Base-by-base conservation (phyloP, 2,329 filamentous ascomycete genomes). In the Leptographium flavum region DNA sequence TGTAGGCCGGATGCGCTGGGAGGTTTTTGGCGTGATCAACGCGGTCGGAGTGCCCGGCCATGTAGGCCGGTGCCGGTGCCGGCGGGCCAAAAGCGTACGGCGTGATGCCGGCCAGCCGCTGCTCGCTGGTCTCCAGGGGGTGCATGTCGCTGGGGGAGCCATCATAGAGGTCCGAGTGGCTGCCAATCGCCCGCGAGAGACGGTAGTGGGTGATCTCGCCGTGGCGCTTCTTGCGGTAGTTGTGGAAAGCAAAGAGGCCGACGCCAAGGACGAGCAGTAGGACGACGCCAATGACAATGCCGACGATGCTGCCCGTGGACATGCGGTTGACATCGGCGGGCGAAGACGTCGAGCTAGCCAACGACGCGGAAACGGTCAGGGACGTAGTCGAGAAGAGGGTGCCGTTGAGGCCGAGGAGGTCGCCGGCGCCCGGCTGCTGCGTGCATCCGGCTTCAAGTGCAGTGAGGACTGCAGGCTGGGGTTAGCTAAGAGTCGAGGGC, bases 1-100 rank as follows among this genome's bases (percentile, higher is more conserved):
- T 61, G 42, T 73, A 74, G 0, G 70, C 70, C 1, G 64, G 66
- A 47, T 74, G 71, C 0, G 67, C 59, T 0, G 70, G 70, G 36
- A 73, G 57, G 1, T 61, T 60, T 51, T 60, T 46, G n/a, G n/a
- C n/a, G n/a, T n/a, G n/a, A n/a, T n/a, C n/a, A n/a, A n/a, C n/a
- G n/a, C n/a, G n/a, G n/a, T n/a, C n/a, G n/a, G n/a, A n/a, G n/a
- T n/a, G n/a, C n/a, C n/a, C n/a, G n/a, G n/a, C n/a, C n/a, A n/a
- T n/a, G n/a, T n/a, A n/a, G n/a, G n/a, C n/a, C n/a, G n/a, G n/a
- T n/a, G n/a, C n/a, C n/a, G n/a, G 25, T 6, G 25, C 6, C 6
- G 25, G 25, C 5, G 5, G 10, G 25, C 25, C 25, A 27, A 27
- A 27, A 27, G 25, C 6, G 25, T 6, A 27, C 10, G 5, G 5